Percentiles rank a stretch among this genome's conserved stretches.
Conservation (phyloP, 495 filamentous ascomycete species). For the Rusavskia elegans region DNA sequence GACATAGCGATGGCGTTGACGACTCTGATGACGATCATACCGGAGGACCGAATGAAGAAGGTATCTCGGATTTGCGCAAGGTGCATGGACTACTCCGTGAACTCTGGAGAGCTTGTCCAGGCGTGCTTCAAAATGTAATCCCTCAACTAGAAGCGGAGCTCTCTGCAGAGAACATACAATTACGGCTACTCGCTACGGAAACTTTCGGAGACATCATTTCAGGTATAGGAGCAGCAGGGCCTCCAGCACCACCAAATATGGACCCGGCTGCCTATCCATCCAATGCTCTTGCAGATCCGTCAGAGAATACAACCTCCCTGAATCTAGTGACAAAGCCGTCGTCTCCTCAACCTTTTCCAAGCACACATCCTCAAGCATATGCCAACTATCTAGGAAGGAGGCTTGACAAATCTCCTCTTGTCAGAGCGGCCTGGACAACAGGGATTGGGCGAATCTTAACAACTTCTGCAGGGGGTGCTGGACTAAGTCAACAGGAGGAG, state of each 20-base stretch:
- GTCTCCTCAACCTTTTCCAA: conserved; percentile 69
- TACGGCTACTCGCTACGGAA: conserved; percentile 77
- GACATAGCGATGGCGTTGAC: conserved; percentile 38
- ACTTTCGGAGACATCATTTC: conserved; percentile 88
- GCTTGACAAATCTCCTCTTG: conserved; percentile 65
- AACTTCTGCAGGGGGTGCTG: conserved; percentile 77
- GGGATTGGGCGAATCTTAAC: conserved; percentile 65
- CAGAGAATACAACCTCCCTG: conserved; percentile 32
- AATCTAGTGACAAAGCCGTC: conserved; percentile 61
- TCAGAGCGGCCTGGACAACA: conserved; percentile 74
- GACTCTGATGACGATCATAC: conserved; percentile 52
- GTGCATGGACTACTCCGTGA: conserved; percentile 82
- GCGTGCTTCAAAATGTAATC: conserved; percentile 82
- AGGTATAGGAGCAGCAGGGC: conserved; percentile 79
- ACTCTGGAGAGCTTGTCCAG: conserved; percentile 82
- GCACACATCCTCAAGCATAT: conserved; percentile 62
- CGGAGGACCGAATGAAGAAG: conserved; percentile 55
- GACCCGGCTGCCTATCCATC: conserved; percentile 73
- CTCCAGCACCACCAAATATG: conserved; percentile 51
- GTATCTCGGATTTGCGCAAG: conserved; percentile 74
- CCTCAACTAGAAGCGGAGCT: conserved; percentile 89
- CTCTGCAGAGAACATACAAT: conserved; percentile 69
- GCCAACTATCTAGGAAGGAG: conserved; percentile 66
- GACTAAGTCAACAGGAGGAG: conserved; percentile 64
- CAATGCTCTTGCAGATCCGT: conserved; percentile 44